Evolutionary conservation across 2,329 filamentous ascomycete species (phyloP).

Genomic region (Colletotrichum sp.): DNA sequence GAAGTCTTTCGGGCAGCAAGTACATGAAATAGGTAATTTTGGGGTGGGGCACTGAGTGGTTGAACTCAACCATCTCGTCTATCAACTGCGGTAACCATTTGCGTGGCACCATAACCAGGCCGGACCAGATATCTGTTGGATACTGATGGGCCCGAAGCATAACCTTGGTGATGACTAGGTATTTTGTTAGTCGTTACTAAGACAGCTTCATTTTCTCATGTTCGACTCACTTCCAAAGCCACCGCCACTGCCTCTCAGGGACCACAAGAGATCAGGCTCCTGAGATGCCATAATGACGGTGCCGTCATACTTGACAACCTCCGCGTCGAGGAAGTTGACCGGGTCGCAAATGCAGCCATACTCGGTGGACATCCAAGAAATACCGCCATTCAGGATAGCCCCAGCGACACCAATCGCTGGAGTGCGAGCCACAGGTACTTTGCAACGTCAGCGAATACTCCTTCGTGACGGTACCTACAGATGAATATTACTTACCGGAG

Average conservation of each 20-base stretch:
- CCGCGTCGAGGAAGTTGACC: constrained; percentile 3
- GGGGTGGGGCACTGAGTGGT: not conserved
- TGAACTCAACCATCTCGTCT: not conserved
- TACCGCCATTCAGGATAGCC: not conserved
- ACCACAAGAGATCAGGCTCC: constrained; percentile 5
- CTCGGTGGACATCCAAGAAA: constrained; percentile 4
- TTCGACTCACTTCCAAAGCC: not conserved
- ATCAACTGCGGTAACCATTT: not conserved
- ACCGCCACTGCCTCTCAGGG: not conserved
- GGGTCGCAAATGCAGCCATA: constrained; percentile 5
- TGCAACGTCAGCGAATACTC: not conserved
- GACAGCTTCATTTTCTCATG: not conserved
- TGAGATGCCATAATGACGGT: not conserved
- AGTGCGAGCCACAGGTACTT: constrained; percentile 1
- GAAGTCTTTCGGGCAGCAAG: not conserved
- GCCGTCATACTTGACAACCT: constrained; percentile 13
- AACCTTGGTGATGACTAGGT: not conserved
- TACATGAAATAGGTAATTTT: constrained; percentile 13
- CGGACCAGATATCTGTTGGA: constrained; percentile 9
- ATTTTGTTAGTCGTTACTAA: not conserved
- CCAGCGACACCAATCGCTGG: not conserved
- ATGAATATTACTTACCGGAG: not conserved
- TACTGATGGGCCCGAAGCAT: constrained; percentile 2
- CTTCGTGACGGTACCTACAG: not conserved
- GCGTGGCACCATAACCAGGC: not conserved